Conservation (phyloP, 805 yeast genomes). For the Yamadazyma endophytica region DNA sequence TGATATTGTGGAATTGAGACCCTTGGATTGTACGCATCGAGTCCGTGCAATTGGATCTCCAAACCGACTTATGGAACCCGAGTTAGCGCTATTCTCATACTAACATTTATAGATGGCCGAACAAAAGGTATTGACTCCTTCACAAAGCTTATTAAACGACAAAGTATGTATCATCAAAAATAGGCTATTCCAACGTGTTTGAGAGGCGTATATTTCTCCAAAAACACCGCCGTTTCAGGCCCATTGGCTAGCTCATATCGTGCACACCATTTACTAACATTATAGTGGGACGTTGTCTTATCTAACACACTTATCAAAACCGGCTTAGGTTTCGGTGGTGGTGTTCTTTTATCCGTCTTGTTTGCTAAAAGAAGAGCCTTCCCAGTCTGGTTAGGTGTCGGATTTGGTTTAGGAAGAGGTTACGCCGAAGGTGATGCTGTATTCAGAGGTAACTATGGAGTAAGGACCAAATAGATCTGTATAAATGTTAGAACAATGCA, state of each 20-base stretch:
- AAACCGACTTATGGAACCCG: no score
- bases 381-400: conserved; percentile 97
- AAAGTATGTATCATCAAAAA: conserved; percentile 24
- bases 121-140: conserved; percentile 39
- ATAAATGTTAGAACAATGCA: conserved; percentile 1
- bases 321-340: conserved; percentile 94
- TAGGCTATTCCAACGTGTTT: background rate
- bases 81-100: no score
- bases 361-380: conserved; percentile 91
- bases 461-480: conserved; percentile 45
- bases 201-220: background rate
- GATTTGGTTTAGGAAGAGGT: conserved; percentile 97
- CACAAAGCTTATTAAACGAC: conserved; percentile 58
- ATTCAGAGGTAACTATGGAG: conserved; percentile 77
- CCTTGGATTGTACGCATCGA: no score
- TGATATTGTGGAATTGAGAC: no score
- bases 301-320: conserved; percentile 93
- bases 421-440: conserved; percentile 98
- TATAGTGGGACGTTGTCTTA: conserved; percentile 85
- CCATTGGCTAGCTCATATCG: background rate
- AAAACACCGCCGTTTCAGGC: background rate
- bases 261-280: conserved; percentile 15
- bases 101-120: conserved; percentile 21
- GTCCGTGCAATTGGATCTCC: no score
- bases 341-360: conserved; percentile 87